Conservation (phyloP, 139 green algal genomes). For the Coelastrella sp. region DNA sequence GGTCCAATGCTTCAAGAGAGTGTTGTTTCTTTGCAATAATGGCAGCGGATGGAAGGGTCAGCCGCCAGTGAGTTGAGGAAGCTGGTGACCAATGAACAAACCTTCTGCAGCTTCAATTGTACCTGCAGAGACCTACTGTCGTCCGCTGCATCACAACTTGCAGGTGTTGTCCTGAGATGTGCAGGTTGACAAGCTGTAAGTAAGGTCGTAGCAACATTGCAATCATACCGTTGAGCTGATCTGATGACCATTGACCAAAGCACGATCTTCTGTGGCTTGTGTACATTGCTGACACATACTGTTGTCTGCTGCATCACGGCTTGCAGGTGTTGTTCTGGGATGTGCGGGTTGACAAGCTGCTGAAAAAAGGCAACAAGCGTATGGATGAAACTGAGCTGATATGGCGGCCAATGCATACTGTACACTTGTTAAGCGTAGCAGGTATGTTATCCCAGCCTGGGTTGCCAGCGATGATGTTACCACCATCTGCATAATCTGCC, state of each 20-base stretch:
- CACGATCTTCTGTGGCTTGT: too few relatives aligned
- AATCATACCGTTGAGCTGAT: constrained; percentile 66
- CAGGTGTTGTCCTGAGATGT: constrained; percentile 90
- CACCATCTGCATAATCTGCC: too few relatives aligned
- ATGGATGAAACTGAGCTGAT: constrained; percentile 70
- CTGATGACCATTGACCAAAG: too few relatives aligned
- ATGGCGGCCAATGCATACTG: constrained; percentile 79
- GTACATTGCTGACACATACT: too few relatives aligned
- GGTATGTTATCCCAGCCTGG: constrained; percentile 42
- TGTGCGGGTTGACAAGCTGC: constrained; percentile 74
- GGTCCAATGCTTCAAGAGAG: constrained; percentile 58
- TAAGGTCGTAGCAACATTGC: constrained; percentile 69
- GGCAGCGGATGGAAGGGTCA: constrained; percentile 62
- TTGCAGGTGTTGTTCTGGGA: constrained; percentile 88
- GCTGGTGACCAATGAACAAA: too few relatives aligned
- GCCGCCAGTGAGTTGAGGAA: too few relatives aligned
- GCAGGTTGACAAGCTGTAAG: constrained; percentile 70
- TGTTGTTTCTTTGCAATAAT: constrained; percentile 87
- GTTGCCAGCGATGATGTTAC: not conserved
- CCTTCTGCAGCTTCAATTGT: too few relatives aligned
- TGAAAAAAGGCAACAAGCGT: constrained; percentile 72
- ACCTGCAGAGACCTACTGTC: too few relatives aligned
- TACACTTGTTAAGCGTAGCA: constrained; percentile 75
- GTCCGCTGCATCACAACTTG: not conserved
- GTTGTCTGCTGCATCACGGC: not conserved